Evolutionary conservation across 345 rosid species (phyloP).

Genomic region (Ceriops tagal): DNA sequence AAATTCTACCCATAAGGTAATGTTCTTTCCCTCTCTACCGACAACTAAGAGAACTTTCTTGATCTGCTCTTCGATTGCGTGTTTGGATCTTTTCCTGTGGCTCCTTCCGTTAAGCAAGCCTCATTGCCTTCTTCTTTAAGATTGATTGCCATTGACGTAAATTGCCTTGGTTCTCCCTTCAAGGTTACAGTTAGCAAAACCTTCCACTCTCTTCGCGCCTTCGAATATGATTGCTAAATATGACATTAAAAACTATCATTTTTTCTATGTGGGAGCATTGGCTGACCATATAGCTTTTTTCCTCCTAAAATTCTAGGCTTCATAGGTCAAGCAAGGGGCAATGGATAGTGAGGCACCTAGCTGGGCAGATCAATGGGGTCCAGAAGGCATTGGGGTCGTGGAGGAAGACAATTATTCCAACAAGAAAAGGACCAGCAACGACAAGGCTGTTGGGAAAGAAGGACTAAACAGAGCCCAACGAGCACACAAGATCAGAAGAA

Average conservation of each 20-base stretch:
- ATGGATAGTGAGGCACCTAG: constrained; percentile 81
- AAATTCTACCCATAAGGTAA: neutral
- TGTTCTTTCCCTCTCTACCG: neutral
- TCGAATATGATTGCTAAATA: neutral
- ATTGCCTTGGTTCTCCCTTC: neutral
- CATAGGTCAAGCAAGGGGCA: neutral
- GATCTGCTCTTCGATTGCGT: constrained; percentile 4
- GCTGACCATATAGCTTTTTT: neutral
- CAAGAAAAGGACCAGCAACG: constrained; percentile 32
- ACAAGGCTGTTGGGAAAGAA: constrained; percentile 38
- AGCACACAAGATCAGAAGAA: constrained; percentile 39
- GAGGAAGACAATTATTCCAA: constrained; percentile 33
- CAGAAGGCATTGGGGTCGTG: constrained; percentile 61
- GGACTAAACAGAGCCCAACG: constrained; percentile 37
- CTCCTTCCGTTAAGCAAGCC: neutral
- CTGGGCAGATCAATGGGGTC: constrained; percentile 98
- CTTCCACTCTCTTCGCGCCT: neutral
- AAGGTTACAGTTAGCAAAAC: neutral
- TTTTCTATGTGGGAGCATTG: neutral
- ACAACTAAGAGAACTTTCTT: neutral
- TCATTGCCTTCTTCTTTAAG: neutral
- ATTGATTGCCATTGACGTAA: neutral
- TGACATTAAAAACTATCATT: neutral
- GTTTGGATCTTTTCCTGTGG: neutral
- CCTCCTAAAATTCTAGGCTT: constrained; percentile 2